Percentiles rank a stretch among this genome's conserved stretches.
Evolutionary conservation across 306 rosid genomes (phyloP).

Genomic region (Pachyrhizus erosus): DNA sequence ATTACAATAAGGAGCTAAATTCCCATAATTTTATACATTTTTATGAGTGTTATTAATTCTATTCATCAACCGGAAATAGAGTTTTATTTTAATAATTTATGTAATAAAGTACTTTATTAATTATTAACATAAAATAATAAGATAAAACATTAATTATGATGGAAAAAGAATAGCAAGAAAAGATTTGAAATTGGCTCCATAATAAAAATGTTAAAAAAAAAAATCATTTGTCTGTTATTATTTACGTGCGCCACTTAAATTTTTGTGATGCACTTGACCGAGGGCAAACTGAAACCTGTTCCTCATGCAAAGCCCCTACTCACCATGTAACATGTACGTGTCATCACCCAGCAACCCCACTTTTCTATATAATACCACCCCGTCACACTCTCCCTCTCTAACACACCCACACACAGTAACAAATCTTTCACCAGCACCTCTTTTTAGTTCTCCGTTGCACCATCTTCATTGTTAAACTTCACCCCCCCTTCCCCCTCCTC

Average conservation of each 20-base stretch:
- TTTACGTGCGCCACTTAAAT: background rate
- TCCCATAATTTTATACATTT: background rate
- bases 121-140: too few relatives aligned
- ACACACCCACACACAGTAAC: background rate
- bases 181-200: too few relatives aligned
- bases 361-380: constrained; percentile 47
- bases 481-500: too few relatives aligned
- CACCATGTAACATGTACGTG: constrained; percentile 74
- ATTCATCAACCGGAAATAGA: too few relatives aligned
- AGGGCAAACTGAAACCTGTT: constrained; percentile 69
- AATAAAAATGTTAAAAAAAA: background rate
- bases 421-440: background rate
- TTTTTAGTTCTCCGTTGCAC: background rate
- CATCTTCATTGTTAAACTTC: constrained; percentile 13
- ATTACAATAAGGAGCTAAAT: background rate
- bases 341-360: constrained; percentile 47
- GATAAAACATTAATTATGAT: too few relatives aligned
- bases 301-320: constrained; percentile 80
- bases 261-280: background rate
- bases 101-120: too few relatives aligned
- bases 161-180: too few relatives aligned
- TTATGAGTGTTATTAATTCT: too few relatives aligned
- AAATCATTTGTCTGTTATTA: background rate
- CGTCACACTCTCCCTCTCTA: background rate
- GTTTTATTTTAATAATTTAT: too few relatives aligned